phyloP scores from a whole-genome alignment of 306 rosid genomes.

The Morella rubra region DNA sequence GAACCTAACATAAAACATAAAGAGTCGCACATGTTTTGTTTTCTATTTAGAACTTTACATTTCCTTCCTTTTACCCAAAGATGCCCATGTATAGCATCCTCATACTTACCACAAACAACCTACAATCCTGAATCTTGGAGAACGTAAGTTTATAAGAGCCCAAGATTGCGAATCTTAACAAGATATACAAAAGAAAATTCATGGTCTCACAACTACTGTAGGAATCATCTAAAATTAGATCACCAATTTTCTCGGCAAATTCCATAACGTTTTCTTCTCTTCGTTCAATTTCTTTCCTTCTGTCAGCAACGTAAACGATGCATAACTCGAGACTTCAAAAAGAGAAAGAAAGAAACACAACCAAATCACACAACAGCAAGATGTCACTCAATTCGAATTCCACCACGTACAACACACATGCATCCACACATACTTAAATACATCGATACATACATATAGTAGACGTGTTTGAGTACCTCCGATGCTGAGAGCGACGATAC shows the following conservation, averaged over 20 bases:
- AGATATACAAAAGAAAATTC: not conserved
- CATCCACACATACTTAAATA: conserved; percentile 1
- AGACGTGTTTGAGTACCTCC: conserved; percentile 42
- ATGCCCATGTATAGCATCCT: not conserved
- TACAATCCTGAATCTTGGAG: not conserved
- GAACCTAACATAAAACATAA: not conserved
- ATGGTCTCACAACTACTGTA: not conserved
- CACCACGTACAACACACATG: not conserved
- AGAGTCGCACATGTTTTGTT: not conserved
- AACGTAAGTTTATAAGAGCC: not conserved
- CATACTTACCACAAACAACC: not conserved
- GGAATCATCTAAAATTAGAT: not conserved
- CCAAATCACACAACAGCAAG: not conserved
- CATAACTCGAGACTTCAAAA: not conserved
- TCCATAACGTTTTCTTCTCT: too few relatives aligned
- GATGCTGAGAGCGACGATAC: conserved; percentile 65
- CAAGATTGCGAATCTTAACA: not conserved
- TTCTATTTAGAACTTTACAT: not conserved
- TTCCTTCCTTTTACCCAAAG: not conserved
- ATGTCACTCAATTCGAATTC: not conserved
- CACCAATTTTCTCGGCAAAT: not conserved
- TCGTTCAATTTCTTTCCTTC: not conserved
- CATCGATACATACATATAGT: not conserved
- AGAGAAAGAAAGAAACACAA: not conserved
- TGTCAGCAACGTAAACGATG: conserved; percentile 6